Evolutionary conservation across 768 basidiomycete genomes (phyloP).

Genomic region (Bullera alba): DNA sequence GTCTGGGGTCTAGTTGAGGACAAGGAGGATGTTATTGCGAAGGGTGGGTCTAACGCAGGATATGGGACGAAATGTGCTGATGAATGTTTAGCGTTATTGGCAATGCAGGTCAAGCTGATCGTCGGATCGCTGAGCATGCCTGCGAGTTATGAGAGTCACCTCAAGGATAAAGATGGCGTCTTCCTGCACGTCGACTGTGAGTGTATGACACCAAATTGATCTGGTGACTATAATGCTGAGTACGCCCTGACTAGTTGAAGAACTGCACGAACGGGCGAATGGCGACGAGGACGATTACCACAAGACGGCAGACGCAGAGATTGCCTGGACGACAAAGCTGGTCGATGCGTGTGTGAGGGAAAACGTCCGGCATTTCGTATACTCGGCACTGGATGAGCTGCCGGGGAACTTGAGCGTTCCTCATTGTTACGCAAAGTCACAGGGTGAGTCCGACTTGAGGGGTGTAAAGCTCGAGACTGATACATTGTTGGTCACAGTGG

Average conservation of each 20-base stretch:
- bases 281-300: not conserved
- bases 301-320: constrained; percentile 1
- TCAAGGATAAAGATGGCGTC: constrained; percentile 1
- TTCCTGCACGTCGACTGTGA: constrained; percentile 7
- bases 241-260: not conserved
- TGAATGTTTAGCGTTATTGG: no score
- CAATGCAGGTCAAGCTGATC: constrained; percentile 14
- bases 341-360: constrained; percentile 2
- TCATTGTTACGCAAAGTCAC: constrained; percentile 9
- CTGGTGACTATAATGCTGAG: not conserved
- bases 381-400: constrained; percentile 8
- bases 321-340: not conserved
- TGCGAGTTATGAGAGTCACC: not conserved
- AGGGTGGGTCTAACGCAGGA: not conserved
- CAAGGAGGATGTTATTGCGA: no score
- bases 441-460: constrained; percentile 7
- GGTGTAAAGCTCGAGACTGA: not conserved
- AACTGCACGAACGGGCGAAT: not conserved
- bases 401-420: not conserved
- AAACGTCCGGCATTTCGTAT: constrained; percentile 4
- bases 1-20: not conserved
- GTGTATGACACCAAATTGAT: not conserved
- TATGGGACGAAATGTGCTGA: not conserved
- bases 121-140: constrained; percentile 10
- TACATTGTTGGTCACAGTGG: not conserved